A percentile compares a stretch with the other conserved stretches of the same genome.
Conservation (phyloP, 2,329 filamentous ascomycete genomes). For the Alternaria ethzedia region DNA sequence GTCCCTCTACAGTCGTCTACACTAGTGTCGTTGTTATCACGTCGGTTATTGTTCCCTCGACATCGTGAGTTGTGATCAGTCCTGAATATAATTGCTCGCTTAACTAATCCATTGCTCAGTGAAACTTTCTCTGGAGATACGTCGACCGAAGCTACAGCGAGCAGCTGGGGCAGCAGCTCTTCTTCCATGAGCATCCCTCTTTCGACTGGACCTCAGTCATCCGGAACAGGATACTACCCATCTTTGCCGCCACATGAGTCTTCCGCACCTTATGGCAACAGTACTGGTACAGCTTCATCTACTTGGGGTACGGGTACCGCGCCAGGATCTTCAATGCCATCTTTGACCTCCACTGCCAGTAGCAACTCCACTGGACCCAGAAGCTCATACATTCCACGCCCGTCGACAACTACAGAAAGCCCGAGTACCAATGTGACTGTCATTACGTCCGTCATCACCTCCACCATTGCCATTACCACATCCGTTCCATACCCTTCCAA, state of each 20-base stretch:
- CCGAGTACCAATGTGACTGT: neutral
- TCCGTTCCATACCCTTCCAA: slow-evolving; percentile 5
- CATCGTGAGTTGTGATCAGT: slow-evolving; percentile 15
- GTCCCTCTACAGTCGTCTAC: slow-evolving; percentile 2
- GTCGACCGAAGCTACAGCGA: slow-evolving; percentile 24
- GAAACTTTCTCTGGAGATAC: slow-evolving; percentile 8
- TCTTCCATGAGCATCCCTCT: slow-evolving; percentile 10
- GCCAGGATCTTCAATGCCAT: neutral
- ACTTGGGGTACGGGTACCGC: slow-evolving; percentile 10
- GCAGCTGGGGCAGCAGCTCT: slow-evolving; percentile 22
- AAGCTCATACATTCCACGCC: neutral
- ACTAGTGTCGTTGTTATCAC: slow-evolving; percentile 15
- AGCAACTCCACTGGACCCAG: neutral
- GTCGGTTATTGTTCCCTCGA: slow-evolving; percentile 3
- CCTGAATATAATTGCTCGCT: neutral
- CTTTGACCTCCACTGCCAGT: neutral
- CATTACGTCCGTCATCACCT: neutral
- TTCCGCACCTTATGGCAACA: slow-evolving; percentile 20
- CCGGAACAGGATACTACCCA: slow-evolving; percentile 10
- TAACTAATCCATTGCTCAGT: slow-evolving; percentile 11
- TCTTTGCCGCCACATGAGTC: slow-evolving; percentile 1
- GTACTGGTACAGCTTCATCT: slow-evolving; percentile 1
- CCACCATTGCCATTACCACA: neutral
- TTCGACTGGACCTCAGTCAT: slow-evolving; percentile 11
- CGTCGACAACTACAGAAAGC: neutral